Evolutionary conservation across 2,329 filamentous ascomycete genomes (phyloP), one percentile per base, ranked within the genome.

Genomic region (Penicillium digitatum): DNA sequence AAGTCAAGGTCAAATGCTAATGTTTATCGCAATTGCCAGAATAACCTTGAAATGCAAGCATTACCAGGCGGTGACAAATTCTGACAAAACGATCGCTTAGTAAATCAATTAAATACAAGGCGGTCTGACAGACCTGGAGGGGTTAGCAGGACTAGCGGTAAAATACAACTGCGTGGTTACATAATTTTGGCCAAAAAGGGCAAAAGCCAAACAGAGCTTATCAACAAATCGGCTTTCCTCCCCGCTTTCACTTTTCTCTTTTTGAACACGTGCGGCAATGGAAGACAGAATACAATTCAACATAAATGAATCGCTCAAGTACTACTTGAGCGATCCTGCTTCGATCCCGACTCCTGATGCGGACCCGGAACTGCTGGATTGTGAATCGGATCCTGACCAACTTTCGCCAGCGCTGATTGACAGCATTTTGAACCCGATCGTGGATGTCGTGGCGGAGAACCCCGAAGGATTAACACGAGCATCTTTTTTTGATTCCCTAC

Each of bases 261-360:
- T 40, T 44, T 37, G n/a, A 51, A 35, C 34, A 51, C 53, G 37
- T 50, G 50, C 59, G 86, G 87, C 80, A 69, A 88, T 88, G 78
- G 81, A 81, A 65, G 78, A 79, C 62, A 77, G 75, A 61, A 83
- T 91, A 72, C 83, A 87, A 69, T 99, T 99, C 78, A 90, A 97
- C 74, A 90, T 99, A 75, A 96, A 96, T 74, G 88, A 96, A 79
- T 90, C 91, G 62, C 87, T 97, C 74, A 96, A 96, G 81, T 84
- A 90, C 72, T 99, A 96, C 77, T 89, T 96, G 83, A 95, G 90
- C 76, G 93, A 97, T 72, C 93, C 94, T 9, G 80, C 86, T 43
- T 83, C 85, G 37, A 88, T 97, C 53, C 80, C 88, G 8, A 96
- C 92, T 2, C 87, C 89, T 40, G 93, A 97, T 72, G 94, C 92